Evolutionary conservation across 106 monocot genomes (phyloP), one percentile per base, ranked within the genome.

Genomic region (Apostasia shenzhenica): DNA sequence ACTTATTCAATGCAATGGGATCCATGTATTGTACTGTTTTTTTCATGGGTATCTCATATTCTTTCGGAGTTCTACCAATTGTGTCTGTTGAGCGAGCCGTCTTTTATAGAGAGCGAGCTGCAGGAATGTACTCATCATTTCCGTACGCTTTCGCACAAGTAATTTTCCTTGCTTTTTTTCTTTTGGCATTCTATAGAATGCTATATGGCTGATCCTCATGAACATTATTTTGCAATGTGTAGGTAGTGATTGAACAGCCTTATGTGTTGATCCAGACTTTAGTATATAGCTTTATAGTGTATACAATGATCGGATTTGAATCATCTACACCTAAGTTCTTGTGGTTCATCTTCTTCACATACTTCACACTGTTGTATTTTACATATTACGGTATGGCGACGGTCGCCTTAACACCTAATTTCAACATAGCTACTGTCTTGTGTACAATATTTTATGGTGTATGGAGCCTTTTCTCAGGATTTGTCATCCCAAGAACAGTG

Each of bases 101-200:
- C 1, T 86, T 84, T 70, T 91, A 91, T 68, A 65, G 86, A 49
- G 90, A 91, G 67, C 81, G 86, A 69, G 86, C 86, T 37, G 86
- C 85, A 7, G 85, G 85, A 26, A 85, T 89, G 89, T 89, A 89
- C 72, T 82, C 85, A 57, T 85, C 82, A 0, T 45, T 91, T 42
- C 81, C 86, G 4, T 91, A 91, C 67, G 90, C 90, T 66, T 58
- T 91, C 55, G 81, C 83, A 53, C 90, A 91, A 75, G 89, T 85
- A 74, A 41, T 6, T 6, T 13, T 11, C 5, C 14, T 10, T 26
- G 3, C 53, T 8, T 50, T 52, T 13, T 4, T 2, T 61, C 10
- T 6, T 7, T 42, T 1, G 3, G 1, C 44, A 9, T 3, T 43
- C 26, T 26, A 26, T 26, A 26, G 26, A 26, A 26, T 26, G 26